Evolutionary conservation across 2,329 filamentous ascomycete genomes (phyloP).

Genomic region (Emericellopsis cladophorae): DNA sequence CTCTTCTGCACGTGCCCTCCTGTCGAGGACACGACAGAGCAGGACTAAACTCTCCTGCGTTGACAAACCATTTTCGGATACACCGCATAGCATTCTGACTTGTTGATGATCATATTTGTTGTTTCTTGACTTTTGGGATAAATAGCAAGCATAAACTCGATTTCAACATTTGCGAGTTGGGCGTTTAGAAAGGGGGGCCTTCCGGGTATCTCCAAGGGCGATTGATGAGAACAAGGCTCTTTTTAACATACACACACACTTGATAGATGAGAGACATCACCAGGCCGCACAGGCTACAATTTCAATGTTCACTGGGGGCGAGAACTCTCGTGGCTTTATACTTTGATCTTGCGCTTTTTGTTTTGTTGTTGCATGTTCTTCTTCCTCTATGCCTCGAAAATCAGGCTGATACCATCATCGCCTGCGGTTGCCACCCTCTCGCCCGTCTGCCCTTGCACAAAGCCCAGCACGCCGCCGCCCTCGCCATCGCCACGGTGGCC

Average conservation of each 20-base stretch:
- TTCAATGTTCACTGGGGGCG: background rate
- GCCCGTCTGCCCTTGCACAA: conserved; percentile 70
- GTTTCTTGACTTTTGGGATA: no score
- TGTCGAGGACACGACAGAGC: conserved; percentile 42
- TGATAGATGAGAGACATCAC: background rate
- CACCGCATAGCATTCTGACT: no score
- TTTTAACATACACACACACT: background rate
- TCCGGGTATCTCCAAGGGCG: background rate
- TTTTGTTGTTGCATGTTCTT: background rate
- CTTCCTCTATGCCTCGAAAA: conserved; percentile 43
- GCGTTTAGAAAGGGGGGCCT: background rate
- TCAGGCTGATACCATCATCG: conserved; percentile 63
- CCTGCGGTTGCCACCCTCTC: conserved; percentile 76
- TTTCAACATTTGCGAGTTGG: conserved; percentile 1
- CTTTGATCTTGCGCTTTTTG: background rate
- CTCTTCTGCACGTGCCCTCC: conserved; percentile 91
- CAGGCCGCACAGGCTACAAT: background rate
- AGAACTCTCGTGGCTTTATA: background rate
- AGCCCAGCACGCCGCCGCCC: conserved; percentile 79
- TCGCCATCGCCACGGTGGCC: conserved; percentile 78
- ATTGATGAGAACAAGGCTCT: background rate
- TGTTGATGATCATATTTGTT: background rate
- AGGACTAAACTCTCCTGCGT: background rate
- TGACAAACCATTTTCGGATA: background rate
- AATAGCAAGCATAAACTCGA: background rate